Conservation (phyloP, 495 filamentous ascomycete genomes). For the Trichocladium uniseriatum region DNA sequence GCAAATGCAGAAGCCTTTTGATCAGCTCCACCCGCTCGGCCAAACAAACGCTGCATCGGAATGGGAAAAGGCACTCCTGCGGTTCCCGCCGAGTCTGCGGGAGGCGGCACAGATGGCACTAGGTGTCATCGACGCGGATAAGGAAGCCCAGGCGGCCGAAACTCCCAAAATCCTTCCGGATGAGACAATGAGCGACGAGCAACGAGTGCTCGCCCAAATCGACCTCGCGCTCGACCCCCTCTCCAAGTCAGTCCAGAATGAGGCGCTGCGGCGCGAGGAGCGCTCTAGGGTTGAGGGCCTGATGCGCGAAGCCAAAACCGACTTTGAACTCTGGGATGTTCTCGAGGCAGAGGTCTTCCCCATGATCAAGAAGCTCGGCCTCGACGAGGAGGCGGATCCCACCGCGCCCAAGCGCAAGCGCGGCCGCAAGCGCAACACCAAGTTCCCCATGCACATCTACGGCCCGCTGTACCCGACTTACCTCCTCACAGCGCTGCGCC, state of each 20-base stretch:
- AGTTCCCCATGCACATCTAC: constrained; percentile 45
- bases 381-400: constrained; percentile 9
- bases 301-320: constrained; percentile 45
- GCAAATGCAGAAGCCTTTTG: constrained; percentile 8
- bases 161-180: background rate
- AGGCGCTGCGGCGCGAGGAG: constrained; percentile 31
- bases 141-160: background rate
- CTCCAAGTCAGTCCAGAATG: constrained; percentile 20
- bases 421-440: constrained; percentile 9
- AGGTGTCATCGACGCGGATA: constrained; percentile 20
- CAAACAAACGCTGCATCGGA: constrained; percentile 14
- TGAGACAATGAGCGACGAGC: background rate
- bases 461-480: constrained; percentile 58
- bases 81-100: constrained; percentile 34
- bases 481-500: constrained; percentile 52
- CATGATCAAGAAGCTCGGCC: constrained; percentile 39
- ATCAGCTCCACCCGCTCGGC: constrained; percentile 8
- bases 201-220: background rate
- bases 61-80: constrained; percentile 28
- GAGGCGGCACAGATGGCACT: constrained; percentile 31
- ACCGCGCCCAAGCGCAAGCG: constrained; percentile 1
- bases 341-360: constrained; percentile 62
- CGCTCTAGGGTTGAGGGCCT: constrained; percentile 37
- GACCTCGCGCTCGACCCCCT: constrained; percentile 9
- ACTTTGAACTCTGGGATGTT: constrained; percentile 61